A percentile compares a stretch with the other conserved stretches of the same genome.
phyloP scores from a whole-genome alignment of 495 filamentous ascomycete genomes.

The Xylaria grammica region DNA sequence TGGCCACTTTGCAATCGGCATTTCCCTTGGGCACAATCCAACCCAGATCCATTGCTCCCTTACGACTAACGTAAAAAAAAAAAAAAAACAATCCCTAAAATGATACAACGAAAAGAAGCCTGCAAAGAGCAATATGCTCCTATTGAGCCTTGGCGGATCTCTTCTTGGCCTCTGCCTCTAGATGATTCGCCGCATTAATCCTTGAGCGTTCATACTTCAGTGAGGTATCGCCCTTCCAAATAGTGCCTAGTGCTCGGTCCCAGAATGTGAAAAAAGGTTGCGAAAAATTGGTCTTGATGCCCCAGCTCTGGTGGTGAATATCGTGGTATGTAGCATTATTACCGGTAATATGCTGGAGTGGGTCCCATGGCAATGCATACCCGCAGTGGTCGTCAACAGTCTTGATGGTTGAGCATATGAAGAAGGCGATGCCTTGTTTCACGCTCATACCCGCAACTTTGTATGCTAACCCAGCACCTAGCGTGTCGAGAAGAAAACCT shows the following conservation, averaged over 20 bases:
- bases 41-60: conserved; percentile 15
- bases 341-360: conserved; percentile 84
- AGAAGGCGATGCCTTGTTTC: conserved; percentile 84
- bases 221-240: conserved; percentile 67
- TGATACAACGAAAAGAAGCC: conserved; percentile 37
- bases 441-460: conserved; percentile 75
- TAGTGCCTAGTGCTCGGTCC: conserved; percentile 74
- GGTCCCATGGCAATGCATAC: conserved; percentile 93
- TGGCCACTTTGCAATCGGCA: conserved; percentile 13
- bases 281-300: conserved; percentile 82
- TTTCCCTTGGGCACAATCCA: conserved; percentile 24
- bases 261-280: conserved; percentile 90
- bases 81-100: conserved; percentile 34
- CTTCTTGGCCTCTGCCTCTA: conserved; percentile 43
- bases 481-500: conserved; percentile 90
- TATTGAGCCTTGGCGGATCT: conserved; percentile 37
- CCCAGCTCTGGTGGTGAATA: conserved; percentile 98
- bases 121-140: conserved; percentile 7
- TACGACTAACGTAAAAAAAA: conserved; percentile 17
- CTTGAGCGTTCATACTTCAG: conserved; percentile 49
- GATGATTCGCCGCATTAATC: conserved; percentile 32
- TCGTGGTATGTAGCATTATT: conserved; percentile 97
- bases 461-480: conserved; percentile 82
- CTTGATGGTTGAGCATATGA: conserved; percentile 84
- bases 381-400: conserved; percentile 98